A percentile compares a stretch with the other conserved stretches of the same genome.
Evolutionary conservation across 164 flowering plant species (phyloP).

Genomic region (Hamamelis virginiana): DNA sequence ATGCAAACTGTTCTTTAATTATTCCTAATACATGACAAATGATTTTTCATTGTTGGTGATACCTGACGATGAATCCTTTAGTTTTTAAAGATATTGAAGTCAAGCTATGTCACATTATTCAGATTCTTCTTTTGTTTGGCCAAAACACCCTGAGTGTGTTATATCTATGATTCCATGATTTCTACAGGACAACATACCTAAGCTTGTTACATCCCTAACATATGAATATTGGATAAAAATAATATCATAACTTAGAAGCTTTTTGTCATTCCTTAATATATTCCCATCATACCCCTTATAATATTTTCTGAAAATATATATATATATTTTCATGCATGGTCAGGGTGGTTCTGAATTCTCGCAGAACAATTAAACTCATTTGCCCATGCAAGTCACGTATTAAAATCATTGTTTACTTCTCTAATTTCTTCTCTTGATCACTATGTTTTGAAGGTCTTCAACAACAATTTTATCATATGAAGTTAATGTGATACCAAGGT

Average conservation of each 20-base stretch:
- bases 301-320: no score
- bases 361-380: background rate
- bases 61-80: no score
- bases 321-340: background rate
- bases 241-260: background rate
- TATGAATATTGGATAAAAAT: background rate
- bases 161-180: background rate
- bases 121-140: no score
- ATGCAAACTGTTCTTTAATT: no score
- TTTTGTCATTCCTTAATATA: background rate
- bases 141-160: background rate
- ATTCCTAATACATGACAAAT: no score
- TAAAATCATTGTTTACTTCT: background rate
- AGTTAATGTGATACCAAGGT: slow-evolving; percentile 87
- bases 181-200: background rate
- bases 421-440: slow-evolving; percentile 1
- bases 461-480: slow-evolving; percentile 69
- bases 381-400: background rate
- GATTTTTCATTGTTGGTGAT: no score
- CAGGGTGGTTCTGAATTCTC: background rate
- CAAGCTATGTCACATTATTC: background rate
- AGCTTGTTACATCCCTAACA: background rate
- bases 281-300: background rate
- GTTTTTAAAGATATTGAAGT: background rate
- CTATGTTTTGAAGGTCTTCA: slow-evolving; percentile 46